A percentile compares a stretch with the other conserved stretches of the same genome.
These are phyloP conservation scores for Xylaria sp. DNA, from an alignment of 2,329 filamentous ascomycete species.

Conservation along the genomic window DNA sequence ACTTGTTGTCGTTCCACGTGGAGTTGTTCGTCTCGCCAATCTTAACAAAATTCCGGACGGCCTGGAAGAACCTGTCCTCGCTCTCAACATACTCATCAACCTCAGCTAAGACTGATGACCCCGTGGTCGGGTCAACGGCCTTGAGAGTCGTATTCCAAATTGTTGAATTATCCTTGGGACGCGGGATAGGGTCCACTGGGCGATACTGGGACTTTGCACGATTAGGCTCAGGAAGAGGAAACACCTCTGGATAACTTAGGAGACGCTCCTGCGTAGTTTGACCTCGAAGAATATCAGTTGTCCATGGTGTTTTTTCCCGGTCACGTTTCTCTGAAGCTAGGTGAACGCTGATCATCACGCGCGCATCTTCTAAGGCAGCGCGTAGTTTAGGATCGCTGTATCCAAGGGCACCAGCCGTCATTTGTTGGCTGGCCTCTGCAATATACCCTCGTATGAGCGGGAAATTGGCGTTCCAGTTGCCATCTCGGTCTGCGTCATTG, in stretches of 20 bases:
- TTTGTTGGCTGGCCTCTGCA: constrained; percentile 40
- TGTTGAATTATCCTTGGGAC: not conserved
- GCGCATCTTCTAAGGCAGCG: constrained; percentile 41
- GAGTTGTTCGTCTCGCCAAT: not conserved
- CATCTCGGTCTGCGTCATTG: constrained; percentile 57
- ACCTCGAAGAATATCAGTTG: constrained; percentile 35
- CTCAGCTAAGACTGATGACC: constrained; percentile 10
- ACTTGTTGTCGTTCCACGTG: constrained; percentile 15
- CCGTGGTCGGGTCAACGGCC: not conserved
- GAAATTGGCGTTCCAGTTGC: constrained; percentile 41
- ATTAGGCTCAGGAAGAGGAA: constrained; percentile 36
- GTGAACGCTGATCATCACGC: constrained; percentile 42
- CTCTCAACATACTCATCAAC: constrained; percentile 30
- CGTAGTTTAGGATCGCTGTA: constrained; percentile 37
- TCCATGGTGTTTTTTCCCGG: constrained; percentile 40
- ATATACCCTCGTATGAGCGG: constrained; percentile 53
- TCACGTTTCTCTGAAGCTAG: constrained; percentile 32
- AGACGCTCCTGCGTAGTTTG: constrained; percentile 40
- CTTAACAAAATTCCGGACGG: not conserved
- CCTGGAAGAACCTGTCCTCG: constrained; percentile 33
- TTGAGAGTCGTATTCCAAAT: constrained; percentile 28
- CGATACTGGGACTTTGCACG: constrained; percentile 37
- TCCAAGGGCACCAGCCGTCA: constrained; percentile 42
- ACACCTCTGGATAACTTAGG: constrained; percentile 38
- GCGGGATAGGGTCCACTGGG: constrained; percentile 33